These are phyloP conservation scores for Entelexis paramagnoliae DNA, from an alignment of 1,139 yeast species.

Conservation along the genomic window DNA sequence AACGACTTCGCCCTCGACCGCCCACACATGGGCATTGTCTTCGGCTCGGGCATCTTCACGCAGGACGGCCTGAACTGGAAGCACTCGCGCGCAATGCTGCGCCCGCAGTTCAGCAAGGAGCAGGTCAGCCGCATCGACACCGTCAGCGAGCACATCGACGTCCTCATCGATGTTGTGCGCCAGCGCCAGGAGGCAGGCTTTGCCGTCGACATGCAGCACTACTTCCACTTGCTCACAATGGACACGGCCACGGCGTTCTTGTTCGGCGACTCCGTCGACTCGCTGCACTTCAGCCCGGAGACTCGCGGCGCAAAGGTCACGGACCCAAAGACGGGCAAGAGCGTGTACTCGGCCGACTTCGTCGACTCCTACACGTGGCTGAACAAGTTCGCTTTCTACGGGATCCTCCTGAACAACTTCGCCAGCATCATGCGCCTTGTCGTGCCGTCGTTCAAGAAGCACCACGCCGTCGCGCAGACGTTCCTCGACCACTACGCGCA, in stretches of 20 bases:
- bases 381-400: constrained; percentile 33
- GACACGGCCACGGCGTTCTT: constrained; percentile 52
- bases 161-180: constrained; percentile 29
- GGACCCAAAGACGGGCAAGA: constrained; percentile 9
- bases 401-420: constrained; percentile 35
- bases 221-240: constrained; percentile 44
- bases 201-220: constrained; percentile 40
- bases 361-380: constrained; percentile 40
- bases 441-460: constrained; percentile 31
- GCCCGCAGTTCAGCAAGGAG: constrained; percentile 49
- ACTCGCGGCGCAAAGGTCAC: constrained; percentile 9
- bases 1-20: constrained; percentile 43
- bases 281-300: constrained; percentile 12
- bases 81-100: constrained; percentile 46
- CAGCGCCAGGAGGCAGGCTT: constrained; percentile 22
- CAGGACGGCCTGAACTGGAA: constrained; percentile 49
- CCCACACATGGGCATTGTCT: constrained; percentile 38
- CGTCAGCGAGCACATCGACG: constrained; percentile 41
- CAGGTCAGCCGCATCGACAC: constrained; percentile 43
- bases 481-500: constrained; percentile 31
- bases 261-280: constrained; percentile 35
- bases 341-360: constrained; percentile 31
- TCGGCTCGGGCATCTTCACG: constrained; percentile 51
- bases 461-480: constrained; percentile 25
- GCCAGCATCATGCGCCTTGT: constrained; percentile 31